Evolutionary conservation across 2,329 filamentous ascomycete genomes (phyloP), one percentile per base, ranked within the genome.

Genomic region (Remersonia thermophila): DNA sequence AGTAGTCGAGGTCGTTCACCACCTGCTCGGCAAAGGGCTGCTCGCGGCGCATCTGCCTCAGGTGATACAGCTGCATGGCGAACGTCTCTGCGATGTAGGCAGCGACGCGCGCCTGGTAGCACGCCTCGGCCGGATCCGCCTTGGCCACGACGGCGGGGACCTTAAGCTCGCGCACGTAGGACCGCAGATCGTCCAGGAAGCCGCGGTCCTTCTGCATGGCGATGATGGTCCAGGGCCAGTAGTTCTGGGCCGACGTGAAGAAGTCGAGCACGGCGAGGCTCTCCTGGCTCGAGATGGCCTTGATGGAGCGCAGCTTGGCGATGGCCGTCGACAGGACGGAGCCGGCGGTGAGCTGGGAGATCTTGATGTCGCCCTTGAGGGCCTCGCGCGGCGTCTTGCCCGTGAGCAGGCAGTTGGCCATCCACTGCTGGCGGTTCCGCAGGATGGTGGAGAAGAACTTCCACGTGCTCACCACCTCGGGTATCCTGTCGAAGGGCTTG

Each of bases 211-310:
- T 78, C 42, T 81, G 75, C 26, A 93, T 63, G 27, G 81, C 77
- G 38, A 83, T 80, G 38, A 93, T 86, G 1, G 85, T 87, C 84
- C 89, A 94, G 1, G 87, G 82, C 89, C 89, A 96, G 53, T 86
- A 83, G 55, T 94, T 91, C 53, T 95, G 87, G 4, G 89, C 83
- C 3, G 82, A 77, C 2, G 83, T 77, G 27, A 95, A 75, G 55
- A 96, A 96, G 49, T 89, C 79, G 12, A 98, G 67, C 48, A 95
- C 77, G 1, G 82, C 76, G 15, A 86, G 63, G 3, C 79, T 74
- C 43, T 85, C 73, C 25, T 65, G 63, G n/a, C 71, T 67, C 7
- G 80, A 67, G 15, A 87, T 56, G 2, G 71, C 63, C 16, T 71
- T 67, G 41, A 94, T 75, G 9, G 67, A 67, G 13, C 72, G 69